Percentiles rank a stretch among this genome's conserved stretches.
Conservation (phyloP, 2,329 filamentous ascomycete species). For the Pseudopithomyces maydicus region DNA sequence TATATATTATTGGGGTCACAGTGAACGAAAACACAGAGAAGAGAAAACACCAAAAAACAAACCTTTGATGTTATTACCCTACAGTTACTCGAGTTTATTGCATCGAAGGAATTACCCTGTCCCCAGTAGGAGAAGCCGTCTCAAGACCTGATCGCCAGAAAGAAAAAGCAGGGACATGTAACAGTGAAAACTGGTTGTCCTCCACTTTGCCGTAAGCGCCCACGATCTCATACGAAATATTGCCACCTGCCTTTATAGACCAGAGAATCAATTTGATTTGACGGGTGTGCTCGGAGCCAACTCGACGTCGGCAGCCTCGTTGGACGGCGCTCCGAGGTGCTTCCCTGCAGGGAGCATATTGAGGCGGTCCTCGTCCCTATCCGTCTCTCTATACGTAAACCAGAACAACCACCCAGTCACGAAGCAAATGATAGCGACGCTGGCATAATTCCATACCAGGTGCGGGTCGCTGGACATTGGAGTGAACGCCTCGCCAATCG, state of each 20-base stretch:
- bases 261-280: neutral
- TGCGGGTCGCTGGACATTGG: constrained; percentile 34
- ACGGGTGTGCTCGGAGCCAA: neutral
- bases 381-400: constrained; percentile 19
- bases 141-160: no score
- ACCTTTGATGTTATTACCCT: no score
- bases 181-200: no score
- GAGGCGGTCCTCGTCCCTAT: constrained; percentile 24
- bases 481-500: constrained; percentile 35
- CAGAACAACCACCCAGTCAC: constrained; percentile 21
- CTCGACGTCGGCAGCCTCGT: constrained; percentile 19
- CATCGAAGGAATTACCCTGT: no score
- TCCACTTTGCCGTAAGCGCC: no score
- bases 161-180: no score
- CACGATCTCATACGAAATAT: no score
- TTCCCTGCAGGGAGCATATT: constrained; percentile 26
- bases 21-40: no score
- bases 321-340: constrained; percentile 12
- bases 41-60: no score
- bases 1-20: no score
- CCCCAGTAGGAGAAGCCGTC: no score
- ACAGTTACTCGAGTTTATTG: no score
- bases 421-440: constrained; percentile 25
- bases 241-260: neutral
- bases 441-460: constrained; percentile 41